These are phyloP conservation scores for Aureobasidium sp. DNA, from an alignment of 2,329 filamentous ascomycete species.

Conservation along the genomic window DNA sequence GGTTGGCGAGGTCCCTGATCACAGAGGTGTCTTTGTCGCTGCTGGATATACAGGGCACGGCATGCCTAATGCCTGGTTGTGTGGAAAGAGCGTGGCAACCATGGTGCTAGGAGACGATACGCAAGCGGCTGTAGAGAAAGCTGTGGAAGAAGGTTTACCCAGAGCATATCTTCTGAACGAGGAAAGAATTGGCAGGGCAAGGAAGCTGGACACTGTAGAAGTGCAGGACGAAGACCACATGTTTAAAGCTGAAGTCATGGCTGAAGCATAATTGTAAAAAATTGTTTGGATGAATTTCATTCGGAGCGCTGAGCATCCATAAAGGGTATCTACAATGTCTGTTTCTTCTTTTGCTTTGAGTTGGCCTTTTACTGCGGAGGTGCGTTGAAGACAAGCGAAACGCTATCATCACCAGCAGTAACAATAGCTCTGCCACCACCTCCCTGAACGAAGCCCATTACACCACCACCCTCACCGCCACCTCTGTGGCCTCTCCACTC, in stretches of 20 bases:
- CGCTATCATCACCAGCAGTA: slow-evolving; percentile 82
- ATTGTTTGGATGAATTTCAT: background rate
- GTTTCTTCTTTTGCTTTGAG: background rate
- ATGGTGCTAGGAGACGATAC: slow-evolving; percentile 44
- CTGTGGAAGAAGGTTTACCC: slow-evolving; percentile 22
- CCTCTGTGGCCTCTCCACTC: slow-evolving; percentile 90
- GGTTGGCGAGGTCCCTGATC: slow-evolving; percentile 59
- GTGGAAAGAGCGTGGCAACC: slow-evolving; percentile 55
- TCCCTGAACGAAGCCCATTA: slow-evolving; percentile 81
- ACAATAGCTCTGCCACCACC: slow-evolving; percentile 68
- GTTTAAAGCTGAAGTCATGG: slow-evolving; percentile 10
- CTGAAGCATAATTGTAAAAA: background rate
- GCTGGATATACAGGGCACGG: slow-evolving; percentile 54
- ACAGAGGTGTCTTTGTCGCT: slow-evolving; percentile 25
- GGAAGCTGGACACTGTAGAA: slow-evolving; percentile 22
- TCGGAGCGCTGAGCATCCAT: background rate
- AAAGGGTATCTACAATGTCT: slow-evolving; percentile 2
- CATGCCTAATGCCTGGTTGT: slow-evolving; percentile 66
- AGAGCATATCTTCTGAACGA: slow-evolving; percentile 22
- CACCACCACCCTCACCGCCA: slow-evolving; percentile 77
- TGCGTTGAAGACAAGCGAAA: slow-evolving; percentile 59
- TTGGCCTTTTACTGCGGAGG: slow-evolving; percentile 5
- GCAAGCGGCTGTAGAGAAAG: slow-evolving; percentile 16
- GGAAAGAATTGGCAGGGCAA: slow-evolving; percentile 23
- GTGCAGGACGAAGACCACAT: slow-evolving; percentile 16